These are phyloP conservation scores for Curvularia verruculosa DNA, from an alignment of 2,329 filamentous ascomycete genomes.

Conservation along the genomic window DNA sequence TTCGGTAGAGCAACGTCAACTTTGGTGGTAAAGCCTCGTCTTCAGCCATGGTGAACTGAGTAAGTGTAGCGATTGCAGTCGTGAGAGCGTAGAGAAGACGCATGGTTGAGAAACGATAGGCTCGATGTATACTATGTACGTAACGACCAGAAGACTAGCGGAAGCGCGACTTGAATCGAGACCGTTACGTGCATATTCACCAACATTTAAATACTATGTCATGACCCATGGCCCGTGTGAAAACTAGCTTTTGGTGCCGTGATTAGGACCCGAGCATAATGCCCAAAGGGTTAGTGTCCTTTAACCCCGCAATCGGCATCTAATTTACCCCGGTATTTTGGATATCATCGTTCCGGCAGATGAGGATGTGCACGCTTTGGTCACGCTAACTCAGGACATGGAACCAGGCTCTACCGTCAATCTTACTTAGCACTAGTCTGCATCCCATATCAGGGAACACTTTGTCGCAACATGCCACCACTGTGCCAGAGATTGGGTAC, in stretches of 20 bases:
- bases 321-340: conserved; percentile 1
- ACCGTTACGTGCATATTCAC: neutral
- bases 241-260: neutral
- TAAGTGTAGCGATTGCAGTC: conserved; percentile 9
- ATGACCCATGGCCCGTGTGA: neutral
- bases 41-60: conserved; percentile 23
- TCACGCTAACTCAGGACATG: neutral
- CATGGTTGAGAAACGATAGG: conserved; percentile 17
- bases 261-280: neutral
- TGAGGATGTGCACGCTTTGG: neutral
- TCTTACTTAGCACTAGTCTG: neutral
- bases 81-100: conserved; percentile 13
- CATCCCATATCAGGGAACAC: neutral
- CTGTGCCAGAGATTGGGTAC: neutral
- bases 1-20: conserved; percentile 33
- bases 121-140: neutral
- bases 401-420: neutral
- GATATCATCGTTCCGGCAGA: neutral
- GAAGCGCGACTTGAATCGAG: neutral
- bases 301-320: conserved; percentile 1
- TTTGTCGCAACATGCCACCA: neutral
- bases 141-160: neutral
- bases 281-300: neutral
- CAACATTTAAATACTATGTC: conserved; percentile 1
- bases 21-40: conserved; percentile 21